Percentiles rank a stretch among this genome's conserved stretches.
Evolutionary conservation across 176 grass and related monocot species (phyloP).

Genomic region (Phyllostachys edulis): DNA sequence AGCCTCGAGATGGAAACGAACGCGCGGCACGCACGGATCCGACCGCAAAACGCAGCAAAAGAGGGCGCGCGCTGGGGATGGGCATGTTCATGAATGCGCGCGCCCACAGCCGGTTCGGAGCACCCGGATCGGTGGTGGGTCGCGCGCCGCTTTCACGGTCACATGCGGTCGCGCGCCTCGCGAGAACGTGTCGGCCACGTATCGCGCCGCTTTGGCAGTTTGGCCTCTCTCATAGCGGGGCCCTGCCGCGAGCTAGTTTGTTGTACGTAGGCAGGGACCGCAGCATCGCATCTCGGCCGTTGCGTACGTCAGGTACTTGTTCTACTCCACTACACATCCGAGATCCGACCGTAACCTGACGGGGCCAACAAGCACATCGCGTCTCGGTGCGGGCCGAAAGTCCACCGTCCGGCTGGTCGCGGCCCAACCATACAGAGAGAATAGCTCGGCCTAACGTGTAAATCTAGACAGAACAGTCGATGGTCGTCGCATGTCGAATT

Average conservation of each 20-base stretch:
- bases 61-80: neutral
- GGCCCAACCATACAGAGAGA: neutral
- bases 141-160: constrained; percentile 31
- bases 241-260: neutral
- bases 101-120: neutral
- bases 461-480: neutral
- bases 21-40: neutral
- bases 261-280: neutral
- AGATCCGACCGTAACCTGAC: too few species aligned
- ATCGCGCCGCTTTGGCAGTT: neutral
- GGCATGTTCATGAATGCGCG: constrained; percentile 11
- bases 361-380: neutral
- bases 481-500: too few species aligned
- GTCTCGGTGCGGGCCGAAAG: neutral
- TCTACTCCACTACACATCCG: too few species aligned
- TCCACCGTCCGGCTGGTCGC: neutral
- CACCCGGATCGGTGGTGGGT: neutral
- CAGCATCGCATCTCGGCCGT: too few species aligned
- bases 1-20: too few species aligned
- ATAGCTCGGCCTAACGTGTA: neutral
- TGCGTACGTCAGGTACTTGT: too few species aligned
- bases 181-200: neutral
- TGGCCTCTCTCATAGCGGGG: neutral
- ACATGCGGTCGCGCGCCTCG: constrained; percentile 6
- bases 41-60: neutral